Percentiles rank a stretch among this genome's conserved stretches.
Conservation (phyloP, 2,329 filamentous ascomycete genomes). For the Fusarium ramigenum region DNA sequence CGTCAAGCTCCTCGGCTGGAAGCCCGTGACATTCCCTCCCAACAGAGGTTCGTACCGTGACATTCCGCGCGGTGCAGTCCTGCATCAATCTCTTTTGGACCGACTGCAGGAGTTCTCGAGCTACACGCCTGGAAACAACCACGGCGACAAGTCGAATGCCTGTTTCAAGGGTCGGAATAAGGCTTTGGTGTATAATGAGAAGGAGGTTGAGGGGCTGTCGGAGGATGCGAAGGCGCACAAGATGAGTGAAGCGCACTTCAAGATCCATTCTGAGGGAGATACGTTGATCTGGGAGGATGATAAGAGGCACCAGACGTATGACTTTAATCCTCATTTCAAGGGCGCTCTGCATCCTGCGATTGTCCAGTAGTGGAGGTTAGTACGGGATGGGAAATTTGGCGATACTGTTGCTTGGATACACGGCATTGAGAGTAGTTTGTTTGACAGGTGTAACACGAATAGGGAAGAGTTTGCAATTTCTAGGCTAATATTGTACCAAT, state of each 20-base stretch:
- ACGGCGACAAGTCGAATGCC: conserved; percentile 35
- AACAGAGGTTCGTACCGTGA: conserved; percentile 51
- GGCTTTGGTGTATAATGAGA: conserved; percentile 9
- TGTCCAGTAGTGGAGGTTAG: neutral
- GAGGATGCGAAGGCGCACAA: neutral
- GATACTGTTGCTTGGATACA: neutral
- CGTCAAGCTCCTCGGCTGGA: conserved; percentile 25
- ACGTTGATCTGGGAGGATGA: conserved; percentile 6
- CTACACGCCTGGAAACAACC: conserved; percentile 50
- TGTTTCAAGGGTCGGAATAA: conserved; percentile 43
- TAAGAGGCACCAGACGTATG: conserved; percentile 30
- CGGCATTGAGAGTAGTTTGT: neutral
- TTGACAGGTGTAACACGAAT: neutral
- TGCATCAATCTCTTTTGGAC: conserved; percentile 51
- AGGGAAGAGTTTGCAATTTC: neutral
- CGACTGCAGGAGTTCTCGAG: conserved; percentile 44
- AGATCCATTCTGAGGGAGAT: neutral
- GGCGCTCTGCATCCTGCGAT: neutral
- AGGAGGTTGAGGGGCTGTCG: neutral
- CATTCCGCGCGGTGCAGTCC: conserved; percentile 51
- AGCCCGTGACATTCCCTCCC: conserved; percentile 49
- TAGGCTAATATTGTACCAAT: neutral
- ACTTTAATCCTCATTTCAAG: conserved; percentile 27
- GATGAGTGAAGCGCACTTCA: conserved; percentile 16
- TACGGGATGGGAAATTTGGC: neutral